phyloP scores from a whole-genome alignment of 768 basidiomycete genomes.

The Leucocoprinus sp. region DNA sequence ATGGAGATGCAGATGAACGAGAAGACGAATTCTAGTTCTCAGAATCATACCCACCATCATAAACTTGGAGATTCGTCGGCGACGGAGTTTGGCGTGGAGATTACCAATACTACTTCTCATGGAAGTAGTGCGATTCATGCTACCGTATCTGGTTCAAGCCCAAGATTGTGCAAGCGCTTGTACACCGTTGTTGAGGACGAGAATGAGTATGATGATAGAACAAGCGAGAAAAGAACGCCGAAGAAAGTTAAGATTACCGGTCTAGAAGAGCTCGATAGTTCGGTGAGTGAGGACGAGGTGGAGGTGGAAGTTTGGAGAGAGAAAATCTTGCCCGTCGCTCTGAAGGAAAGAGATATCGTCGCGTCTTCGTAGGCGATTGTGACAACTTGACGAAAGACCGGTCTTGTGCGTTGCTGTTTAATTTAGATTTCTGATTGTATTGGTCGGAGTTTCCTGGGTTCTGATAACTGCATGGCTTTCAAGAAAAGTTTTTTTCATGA shows the following conservation, averaged over 20 bases:
- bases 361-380: background rate
- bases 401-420: background rate
- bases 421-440: background rate
- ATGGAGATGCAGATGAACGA: conserved; percentile 23
- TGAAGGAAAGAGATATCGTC: background rate
- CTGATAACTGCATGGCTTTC: background rate
- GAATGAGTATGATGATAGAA: background rate
- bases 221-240: background rate
- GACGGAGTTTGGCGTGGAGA: conserved; percentile 33
- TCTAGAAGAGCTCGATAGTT: background rate
- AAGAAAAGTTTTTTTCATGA: too few relatives aligned
- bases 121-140: background rate
- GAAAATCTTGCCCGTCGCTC: background rate
- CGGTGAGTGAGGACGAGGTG: conserved; percentile 8
- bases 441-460: background rate
- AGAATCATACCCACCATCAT: background rate
- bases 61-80: conserved; percentile 11
- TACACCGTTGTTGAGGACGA: conserved; percentile 6
- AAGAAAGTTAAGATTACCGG: conserved; percentile 5
- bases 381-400: background rate
- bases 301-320: conserved; percentile 1
- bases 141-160: background rate
- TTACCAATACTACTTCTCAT: conserved; percentile 27
- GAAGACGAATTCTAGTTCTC: conserved; percentile 2
- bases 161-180: conserved; percentile 2